Percentiles rank a stretch among this genome's conserved stretches.
These are phyloP conservation scores for Colletotrichum echinochloae DNA, from an alignment of 2,329 filamentous ascomycete species.

Conservation along the genomic window DNA sequence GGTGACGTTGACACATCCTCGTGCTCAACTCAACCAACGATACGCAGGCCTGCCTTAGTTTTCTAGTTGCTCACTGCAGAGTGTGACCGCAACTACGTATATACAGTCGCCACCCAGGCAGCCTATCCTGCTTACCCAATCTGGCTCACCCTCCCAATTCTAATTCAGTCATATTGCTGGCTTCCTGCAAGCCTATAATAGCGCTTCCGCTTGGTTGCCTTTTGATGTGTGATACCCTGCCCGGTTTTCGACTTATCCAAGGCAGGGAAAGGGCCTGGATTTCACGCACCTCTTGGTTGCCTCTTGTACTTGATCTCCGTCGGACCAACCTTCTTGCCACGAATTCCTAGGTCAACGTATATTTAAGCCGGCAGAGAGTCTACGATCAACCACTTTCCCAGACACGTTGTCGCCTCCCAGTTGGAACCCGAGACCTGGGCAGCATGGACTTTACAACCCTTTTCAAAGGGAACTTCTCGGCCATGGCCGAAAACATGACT, in stretches of 20 bases:
- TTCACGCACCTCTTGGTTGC: background rate
- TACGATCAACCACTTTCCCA: background rate
- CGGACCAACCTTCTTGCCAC: background rate
- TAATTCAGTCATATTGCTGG: background rate
- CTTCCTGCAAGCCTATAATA: constrained; percentile 4
- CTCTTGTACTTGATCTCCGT: background rate
- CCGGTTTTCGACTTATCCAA: background rate
- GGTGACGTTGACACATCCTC: constrained; percentile 7
- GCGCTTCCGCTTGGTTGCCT: background rate
- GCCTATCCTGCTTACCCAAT: background rate
- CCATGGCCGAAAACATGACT: constrained; percentile 39
- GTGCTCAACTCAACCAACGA: background rate
- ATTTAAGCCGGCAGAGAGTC: background rate
- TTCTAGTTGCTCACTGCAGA: background rate
- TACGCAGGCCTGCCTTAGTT: background rate
- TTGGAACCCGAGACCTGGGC: constrained; percentile 26
- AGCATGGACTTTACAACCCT: constrained; percentile 37
- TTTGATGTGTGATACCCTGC: background rate
- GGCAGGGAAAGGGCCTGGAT: background rate
- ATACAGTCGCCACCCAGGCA: constrained; percentile 14
- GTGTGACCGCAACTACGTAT: background rate
- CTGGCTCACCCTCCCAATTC: background rate
- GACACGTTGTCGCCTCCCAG: background rate
- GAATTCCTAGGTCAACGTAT: background rate
- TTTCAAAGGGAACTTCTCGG: constrained; percentile 34